Conservation (phyloP, 2,329 filamentous ascomycete species). For the Exophiala mesophila region DNA sequence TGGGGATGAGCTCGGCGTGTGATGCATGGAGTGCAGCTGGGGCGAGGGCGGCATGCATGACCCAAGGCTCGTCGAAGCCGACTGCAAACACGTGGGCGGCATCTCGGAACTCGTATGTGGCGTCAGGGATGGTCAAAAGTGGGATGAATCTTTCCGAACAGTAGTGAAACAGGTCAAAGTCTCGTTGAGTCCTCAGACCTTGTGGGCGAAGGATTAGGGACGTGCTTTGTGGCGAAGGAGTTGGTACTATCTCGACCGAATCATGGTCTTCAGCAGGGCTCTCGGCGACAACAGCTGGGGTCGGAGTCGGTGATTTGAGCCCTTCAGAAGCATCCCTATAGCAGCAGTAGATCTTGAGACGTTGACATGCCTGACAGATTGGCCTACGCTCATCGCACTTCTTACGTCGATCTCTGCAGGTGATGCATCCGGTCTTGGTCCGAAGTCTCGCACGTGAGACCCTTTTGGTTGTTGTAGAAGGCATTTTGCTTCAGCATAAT, state of each 20-base stretch:
- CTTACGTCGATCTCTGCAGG: slow-evolving; percentile 20
- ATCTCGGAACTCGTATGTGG: slow-evolving; percentile 15
- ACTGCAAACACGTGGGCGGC: slow-evolving; percentile 12
- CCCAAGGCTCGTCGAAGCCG: slow-evolving; percentile 18
- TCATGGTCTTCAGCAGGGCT: neutral
- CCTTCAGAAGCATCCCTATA: slow-evolving; percentile 7
- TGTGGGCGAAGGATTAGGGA: slow-evolving; percentile 6
- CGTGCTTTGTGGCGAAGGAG: neutral
- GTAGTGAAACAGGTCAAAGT: slow-evolving; percentile 20
- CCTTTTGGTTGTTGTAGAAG: slow-evolving; percentile 1
- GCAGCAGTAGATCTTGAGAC: slow-evolving; percentile 27
- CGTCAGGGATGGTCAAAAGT: slow-evolving; percentile 15
- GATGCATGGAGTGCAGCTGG: slow-evolving; percentile 21
- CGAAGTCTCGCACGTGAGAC: slow-evolving; percentile 14
- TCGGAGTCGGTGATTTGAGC: neutral
- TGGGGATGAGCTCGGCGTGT: slow-evolving; percentile 15
- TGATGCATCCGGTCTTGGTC: slow-evolving; percentile 22
- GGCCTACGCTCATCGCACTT: slow-evolving; percentile 30
- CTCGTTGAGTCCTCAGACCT: slow-evolving; percentile 14
- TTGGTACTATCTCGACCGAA: neutral
- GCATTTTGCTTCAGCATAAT: neutral
- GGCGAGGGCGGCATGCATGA: slow-evolving; percentile 19
- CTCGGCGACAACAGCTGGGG: neutral
- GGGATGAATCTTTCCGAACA: slow-evolving; percentile 14
- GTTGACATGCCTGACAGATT: slow-evolving; percentile 27